Evolutionary conservation across 2,329 filamentous ascomycete genomes (phyloP).

Genomic region (Furcasterigmium sp.): DNA sequence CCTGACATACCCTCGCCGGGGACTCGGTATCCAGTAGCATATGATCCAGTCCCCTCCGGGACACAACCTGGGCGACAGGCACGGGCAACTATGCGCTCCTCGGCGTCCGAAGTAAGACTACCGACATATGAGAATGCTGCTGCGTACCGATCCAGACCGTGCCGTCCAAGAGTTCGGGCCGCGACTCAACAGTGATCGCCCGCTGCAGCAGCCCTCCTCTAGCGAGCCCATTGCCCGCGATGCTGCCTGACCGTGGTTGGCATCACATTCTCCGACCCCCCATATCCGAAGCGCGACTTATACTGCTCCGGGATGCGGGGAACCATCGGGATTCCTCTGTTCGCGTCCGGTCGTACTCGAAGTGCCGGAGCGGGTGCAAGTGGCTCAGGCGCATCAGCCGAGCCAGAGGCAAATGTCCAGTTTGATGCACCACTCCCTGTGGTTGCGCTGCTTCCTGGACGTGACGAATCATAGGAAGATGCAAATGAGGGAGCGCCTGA

Average conservation of each 20-base stretch:
- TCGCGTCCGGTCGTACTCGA: slow-evolving; percentile 37
- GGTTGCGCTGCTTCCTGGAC: slow-evolving; percentile 3
- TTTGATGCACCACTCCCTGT: slow-evolving; percentile 3
- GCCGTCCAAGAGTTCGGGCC: no score
- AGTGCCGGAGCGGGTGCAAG: slow-evolving; percentile 16
- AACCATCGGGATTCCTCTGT: slow-evolving; percentile 40
- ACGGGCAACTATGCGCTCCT: no score
- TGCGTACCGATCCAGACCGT: no score
- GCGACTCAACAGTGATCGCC: no score
- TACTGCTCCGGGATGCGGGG: slow-evolving; percentile 39
- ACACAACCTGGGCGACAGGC: no score
- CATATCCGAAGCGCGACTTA: slow-evolving; percentile 9
- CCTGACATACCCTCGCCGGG: no score
- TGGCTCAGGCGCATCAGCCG: slow-evolving; percentile 1
- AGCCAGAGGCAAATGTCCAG: slow-evolving; percentile 9
- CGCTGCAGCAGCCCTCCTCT: neutral
- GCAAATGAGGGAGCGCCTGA: slow-evolving; percentile 5
- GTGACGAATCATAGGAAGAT: slow-evolving; percentile 4
- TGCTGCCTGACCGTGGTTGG: neutral
- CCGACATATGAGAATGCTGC: no score
- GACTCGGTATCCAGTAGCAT: no score
- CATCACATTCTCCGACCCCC: slow-evolving; percentile 4
- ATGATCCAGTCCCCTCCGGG: no score
- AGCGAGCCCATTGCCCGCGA: neutral
- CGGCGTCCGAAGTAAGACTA: no score